Percentiles rank a stretch among this genome's conserved stretches.
Conservation (phyloP, 2,329 filamentous ascomycete species). For the Xenoacremonium recifei region DNA sequence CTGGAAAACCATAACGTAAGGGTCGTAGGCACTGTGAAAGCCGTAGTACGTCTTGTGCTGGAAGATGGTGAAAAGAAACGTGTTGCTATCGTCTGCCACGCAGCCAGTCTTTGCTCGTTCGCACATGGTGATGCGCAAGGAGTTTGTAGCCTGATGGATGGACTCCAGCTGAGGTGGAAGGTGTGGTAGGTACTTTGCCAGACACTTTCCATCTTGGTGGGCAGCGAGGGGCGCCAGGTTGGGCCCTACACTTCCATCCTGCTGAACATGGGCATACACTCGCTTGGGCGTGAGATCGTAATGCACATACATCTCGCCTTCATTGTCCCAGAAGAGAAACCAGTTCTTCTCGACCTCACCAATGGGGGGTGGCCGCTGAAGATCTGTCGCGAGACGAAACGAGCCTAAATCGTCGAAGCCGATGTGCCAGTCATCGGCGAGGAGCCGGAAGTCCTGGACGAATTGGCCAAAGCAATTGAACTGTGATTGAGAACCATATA, state of each 20-base stretch:
- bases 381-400: slow-evolving; percentile 47
- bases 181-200: slow-evolving; percentile 44
- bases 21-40: slow-evolving; percentile 53
- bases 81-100: slow-evolving; percentile 42
- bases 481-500: slow-evolving; percentile 55
- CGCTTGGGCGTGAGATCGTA: slow-evolving; percentile 51
- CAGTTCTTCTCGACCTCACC: slow-evolving; percentile 58
- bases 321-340: slow-evolving; percentile 58
- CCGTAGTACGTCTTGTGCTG: slow-evolving; percentile 52
- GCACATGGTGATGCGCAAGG: slow-evolving; percentile 55
- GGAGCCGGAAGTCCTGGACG: slow-evolving; percentile 50
- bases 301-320: slow-evolving; percentile 47
- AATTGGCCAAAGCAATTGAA: slow-evolving; percentile 58
- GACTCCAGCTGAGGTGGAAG: slow-evolving; percentile 37
- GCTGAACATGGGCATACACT: slow-evolving; percentile 44
- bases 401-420: slow-evolving; percentile 23
- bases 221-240: slow-evolving; percentile 42
- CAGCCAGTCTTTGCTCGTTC: slow-evolving; percentile 44
- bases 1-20: slow-evolving; percentile 52
- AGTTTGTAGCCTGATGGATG: slow-evolving; percentile 61
- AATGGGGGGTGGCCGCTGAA: slow-evolving; percentile 48
- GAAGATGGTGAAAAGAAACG: slow-evolving; percentile 53
- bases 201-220: slow-evolving; percentile 42
- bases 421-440: slow-evolving; percentile 42
- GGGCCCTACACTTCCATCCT: slow-evolving; percentile 44